Percentiles rank a stretch among this genome's conserved stretches.
Conservation (phyloP, 1,139 yeast genomes). For the Debaryomyces psychrophilus region DNA sequence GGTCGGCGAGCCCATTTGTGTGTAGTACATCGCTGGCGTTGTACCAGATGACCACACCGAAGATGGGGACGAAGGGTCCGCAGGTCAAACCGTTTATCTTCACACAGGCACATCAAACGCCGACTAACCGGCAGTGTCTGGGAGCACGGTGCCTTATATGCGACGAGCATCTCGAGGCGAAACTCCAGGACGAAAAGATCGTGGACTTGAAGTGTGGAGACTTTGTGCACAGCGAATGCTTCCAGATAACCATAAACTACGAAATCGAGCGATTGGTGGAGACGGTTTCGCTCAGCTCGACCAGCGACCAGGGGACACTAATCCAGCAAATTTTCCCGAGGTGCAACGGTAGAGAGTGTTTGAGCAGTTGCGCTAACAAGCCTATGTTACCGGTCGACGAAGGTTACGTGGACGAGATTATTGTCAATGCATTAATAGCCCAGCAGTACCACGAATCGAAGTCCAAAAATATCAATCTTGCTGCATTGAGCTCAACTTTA, state of each 20-base stretch:
- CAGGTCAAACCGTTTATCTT: slow-evolving; percentile 30
- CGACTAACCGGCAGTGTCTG: slow-evolving; percentile 6
- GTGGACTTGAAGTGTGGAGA: slow-evolving; percentile 43
- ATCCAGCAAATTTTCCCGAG: slow-evolving; percentile 14
- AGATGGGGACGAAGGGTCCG: slow-evolving; percentile 26
- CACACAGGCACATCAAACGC: slow-evolving; percentile 20
- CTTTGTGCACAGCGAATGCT: slow-evolving; percentile 43
- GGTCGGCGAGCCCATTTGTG: neutral
- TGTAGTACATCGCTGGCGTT: slow-evolving; percentile 9
- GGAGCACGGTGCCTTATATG: slow-evolving; percentile 37
- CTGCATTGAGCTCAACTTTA: slow-evolving; percentile 17
- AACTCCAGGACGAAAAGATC: slow-evolving; percentile 36
- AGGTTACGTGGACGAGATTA: slow-evolving; percentile 11
- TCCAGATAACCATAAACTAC: slow-evolving; percentile 17
- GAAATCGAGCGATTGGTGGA: slow-evolving; percentile 17
- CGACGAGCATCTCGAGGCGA: slow-evolving; percentile 36
- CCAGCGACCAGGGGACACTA: slow-evolving; percentile 3
- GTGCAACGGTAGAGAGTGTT: slow-evolving; percentile 18
- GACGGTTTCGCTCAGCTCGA: slow-evolving; percentile 3
- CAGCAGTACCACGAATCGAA: slow-evolving; percentile 10
- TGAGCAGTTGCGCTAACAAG: neutral
- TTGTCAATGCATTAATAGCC: slow-evolving; percentile 11
- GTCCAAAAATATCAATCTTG: slow-evolving; percentile 10
- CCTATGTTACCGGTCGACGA: slow-evolving; percentile 16
- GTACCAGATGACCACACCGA: slow-evolving; percentile 10